Conservation (phyloP, 805 yeast species). For the Phaffomyces antillensis region DNA sequence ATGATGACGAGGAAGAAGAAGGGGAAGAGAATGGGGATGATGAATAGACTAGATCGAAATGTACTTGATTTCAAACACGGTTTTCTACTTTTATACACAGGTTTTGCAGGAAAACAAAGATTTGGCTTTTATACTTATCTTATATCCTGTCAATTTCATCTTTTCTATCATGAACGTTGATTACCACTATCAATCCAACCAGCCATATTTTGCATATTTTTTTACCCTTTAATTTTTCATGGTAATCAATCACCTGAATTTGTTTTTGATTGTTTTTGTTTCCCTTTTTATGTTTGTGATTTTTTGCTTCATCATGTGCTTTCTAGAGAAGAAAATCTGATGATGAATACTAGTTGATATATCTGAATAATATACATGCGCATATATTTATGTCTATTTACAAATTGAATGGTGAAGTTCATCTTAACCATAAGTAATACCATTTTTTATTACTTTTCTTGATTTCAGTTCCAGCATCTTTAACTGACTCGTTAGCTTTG, state of each 20-base stretch:
- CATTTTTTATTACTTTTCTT: constrained; percentile 12
- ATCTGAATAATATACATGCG: neutral
- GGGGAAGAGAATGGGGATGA: constrained; percentile 32
- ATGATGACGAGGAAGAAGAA: constrained; percentile 38
- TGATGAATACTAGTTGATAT: neutral
- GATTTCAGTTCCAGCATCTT: neutral
- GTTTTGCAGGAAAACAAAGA: too few species aligned
- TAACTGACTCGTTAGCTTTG: constrained; percentile 5
- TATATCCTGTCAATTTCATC: too few species aligned
- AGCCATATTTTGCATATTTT: too few species aligned
- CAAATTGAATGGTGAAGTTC: neutral
- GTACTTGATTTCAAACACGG: neutral
- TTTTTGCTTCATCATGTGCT: too few species aligned
- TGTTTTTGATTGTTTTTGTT: too few species aligned
- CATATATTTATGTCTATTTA: neutral
- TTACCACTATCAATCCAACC: too few species aligned
- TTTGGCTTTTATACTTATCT: too few species aligned
- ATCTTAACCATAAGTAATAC: constrained; percentile 24
- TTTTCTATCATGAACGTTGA: too few species aligned
- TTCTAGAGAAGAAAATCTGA: neutral
- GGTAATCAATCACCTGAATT: too few species aligned
- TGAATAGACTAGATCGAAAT: constrained; percentile 9
- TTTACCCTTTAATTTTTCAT: too few species aligned
- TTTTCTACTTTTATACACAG: neutral
- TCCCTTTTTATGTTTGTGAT: too few species aligned